Percentiles rank a stretch among this genome's conserved stretches.
Conservation (phyloP, 179 eudicot genomes). For the Vitellaria paradoxa region DNA sequence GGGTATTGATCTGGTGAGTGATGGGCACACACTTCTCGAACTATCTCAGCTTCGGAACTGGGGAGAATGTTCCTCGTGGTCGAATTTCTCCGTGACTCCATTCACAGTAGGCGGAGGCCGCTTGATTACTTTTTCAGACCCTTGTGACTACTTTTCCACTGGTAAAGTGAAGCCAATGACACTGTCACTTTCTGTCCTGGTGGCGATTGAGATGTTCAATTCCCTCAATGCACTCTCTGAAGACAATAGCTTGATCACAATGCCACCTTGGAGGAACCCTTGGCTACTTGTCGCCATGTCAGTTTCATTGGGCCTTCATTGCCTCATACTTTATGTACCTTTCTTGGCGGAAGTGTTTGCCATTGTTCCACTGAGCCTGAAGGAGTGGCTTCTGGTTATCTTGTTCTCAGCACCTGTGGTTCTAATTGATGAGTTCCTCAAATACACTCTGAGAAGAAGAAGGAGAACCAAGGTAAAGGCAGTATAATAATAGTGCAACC, state of each 20-base stretch:
- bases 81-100: slow-evolving; percentile 65
- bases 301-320: slow-evolving; percentile 64
- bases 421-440: background rate
- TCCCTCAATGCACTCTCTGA: slow-evolving; percentile 84
- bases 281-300: slow-evolving; percentile 78
- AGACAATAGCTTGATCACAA: slow-evolving; percentile 62
- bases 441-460: background rate
- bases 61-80: slow-evolving; percentile 79
- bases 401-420: slow-evolving; percentile 26
- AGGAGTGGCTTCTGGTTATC: slow-evolving; percentile 68
- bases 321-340: slow-evolving; percentile 71
- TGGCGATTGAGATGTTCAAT: slow-evolving; percentile 86
- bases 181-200: slow-evolving; percentile 74
- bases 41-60: slow-evolving; percentile 69
- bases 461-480: slow-evolving; percentile 1
- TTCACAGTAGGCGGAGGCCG: slow-evolving; percentile 56
- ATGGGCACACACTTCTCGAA: slow-evolving; percentile 69
- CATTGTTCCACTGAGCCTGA: slow-evolving; percentile 55
- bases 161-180: slow-evolving; percentile 90
- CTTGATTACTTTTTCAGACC: slow-evolving; percentile 46
- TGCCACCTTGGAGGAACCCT: slow-evolving; percentile 89
- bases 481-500: background rate
- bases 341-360: slow-evolving; percentile 71
- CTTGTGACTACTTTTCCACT: slow-evolving; percentile 69
- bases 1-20: slow-evolving; percentile 58